These are phyloP conservation scores for Silene uniflora DNA, from an alignment of 148 eudicot genomes.

Conservation along the genomic window DNA sequence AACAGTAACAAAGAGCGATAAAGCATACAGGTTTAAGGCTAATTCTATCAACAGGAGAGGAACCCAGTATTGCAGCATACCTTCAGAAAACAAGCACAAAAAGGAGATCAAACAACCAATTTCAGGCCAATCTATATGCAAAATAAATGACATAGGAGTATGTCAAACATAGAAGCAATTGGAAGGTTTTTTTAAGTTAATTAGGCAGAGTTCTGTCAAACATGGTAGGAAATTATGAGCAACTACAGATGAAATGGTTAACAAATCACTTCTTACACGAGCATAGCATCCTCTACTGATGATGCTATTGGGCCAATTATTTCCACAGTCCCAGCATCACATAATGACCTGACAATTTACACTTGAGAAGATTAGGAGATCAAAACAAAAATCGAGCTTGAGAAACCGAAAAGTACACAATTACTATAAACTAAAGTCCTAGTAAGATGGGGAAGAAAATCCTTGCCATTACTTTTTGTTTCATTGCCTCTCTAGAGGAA, in stretches of 20 bases:
- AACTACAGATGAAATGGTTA: neutral
- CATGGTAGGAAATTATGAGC: neutral
- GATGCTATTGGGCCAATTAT: conserved; percentile 90
- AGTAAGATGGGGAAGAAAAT: neutral
- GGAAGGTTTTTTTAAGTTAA: neutral
- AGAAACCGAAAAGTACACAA: neutral
- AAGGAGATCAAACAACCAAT: conserved; percentile 1
- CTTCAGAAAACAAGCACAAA: conserved; percentile 36
- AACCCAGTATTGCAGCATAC: conserved; percentile 91
- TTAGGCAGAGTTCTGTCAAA: neutral
- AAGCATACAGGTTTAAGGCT: conserved; percentile 68
- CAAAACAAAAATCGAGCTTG: neutral
- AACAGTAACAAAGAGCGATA: neutral
- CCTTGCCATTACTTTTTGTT: too few relatives aligned
- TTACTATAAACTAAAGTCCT: neutral
- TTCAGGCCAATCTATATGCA: conserved; percentile 3
- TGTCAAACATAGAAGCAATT: neutral
- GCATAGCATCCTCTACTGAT: conserved; percentile 82
- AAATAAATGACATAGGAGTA: neutral
- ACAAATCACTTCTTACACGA: conserved; percentile 57
- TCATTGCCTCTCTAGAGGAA: too few relatives aligned
- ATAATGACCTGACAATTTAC: conserved; percentile 49
- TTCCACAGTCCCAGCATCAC: conserved; percentile 89
- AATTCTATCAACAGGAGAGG: conserved; percentile 72
- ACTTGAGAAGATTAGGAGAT: conserved; percentile 11